Conservation (phyloP, 78 protist species). For the Dictyostelium purpureum region DNA sequence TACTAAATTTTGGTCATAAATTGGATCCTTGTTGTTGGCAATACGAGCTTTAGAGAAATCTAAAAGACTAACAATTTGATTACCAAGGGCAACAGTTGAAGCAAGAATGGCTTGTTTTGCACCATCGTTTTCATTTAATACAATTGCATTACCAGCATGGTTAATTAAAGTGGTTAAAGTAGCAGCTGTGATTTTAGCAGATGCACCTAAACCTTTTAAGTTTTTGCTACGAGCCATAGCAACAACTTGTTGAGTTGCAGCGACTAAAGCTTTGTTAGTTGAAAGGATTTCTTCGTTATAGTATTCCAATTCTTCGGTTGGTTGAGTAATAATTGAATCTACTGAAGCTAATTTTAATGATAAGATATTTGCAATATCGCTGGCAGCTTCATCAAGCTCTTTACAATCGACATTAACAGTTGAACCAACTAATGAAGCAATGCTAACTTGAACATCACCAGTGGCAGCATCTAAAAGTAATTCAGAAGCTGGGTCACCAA, state of each 20-base stretch:
- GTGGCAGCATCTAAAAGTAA: slow-evolving; percentile 40
- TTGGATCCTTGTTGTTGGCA: slow-evolving; percentile 79
- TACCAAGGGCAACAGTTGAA: slow-evolving; percentile 21
- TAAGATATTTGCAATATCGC: slow-evolving; percentile 7
- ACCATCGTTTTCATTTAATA: background rate
- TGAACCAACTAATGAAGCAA: slow-evolving; percentile 78
- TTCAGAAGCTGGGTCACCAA: slow-evolving; percentile 45
- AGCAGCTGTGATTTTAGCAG: slow-evolving; percentile 39
- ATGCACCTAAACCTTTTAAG: slow-evolving; percentile 72
- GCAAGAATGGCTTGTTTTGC: slow-evolving; percentile 11
- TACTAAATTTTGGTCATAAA: slow-evolving; percentile 59
- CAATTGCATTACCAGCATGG: slow-evolving; percentile 25
- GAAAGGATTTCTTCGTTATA: slow-evolving; percentile 40
- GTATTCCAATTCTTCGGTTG: slow-evolving; percentile 13
- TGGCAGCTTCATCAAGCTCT: slow-evolving; percentile 79
- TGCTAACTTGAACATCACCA: slow-evolving; percentile 21
- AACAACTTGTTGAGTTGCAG: slow-evolving; percentile 60
- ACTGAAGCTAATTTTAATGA: background rate
- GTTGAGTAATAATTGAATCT: background rate
- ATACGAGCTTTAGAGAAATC: slow-evolving; percentile 73
- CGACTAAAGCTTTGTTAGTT: slow-evolving; percentile 59
- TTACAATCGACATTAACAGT: slow-evolving; percentile 72
- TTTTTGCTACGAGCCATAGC: slow-evolving; percentile 71
- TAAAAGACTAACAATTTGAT: slow-evolving; percentile 10
- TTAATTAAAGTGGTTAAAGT: slow-evolving; percentile 15